Base-by-base conservation (phyloP, 805 yeast species). In the Yamadazyma phyllophila region DNA sequence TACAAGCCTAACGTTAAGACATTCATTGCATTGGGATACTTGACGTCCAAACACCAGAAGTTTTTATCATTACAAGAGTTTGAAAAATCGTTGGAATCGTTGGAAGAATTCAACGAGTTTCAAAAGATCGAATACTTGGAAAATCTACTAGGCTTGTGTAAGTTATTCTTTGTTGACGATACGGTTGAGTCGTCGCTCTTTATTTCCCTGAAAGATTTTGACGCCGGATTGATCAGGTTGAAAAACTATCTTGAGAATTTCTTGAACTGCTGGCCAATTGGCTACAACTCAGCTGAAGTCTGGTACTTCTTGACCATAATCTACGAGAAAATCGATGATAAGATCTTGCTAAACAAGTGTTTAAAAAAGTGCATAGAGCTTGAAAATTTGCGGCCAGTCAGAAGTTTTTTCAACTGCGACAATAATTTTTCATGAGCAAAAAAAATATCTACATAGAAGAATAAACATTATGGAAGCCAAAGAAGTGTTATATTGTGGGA, bases 261-360 rank as follows among this genome's bases (percentile, higher is more conserved):
- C 45, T 52, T 71, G 10, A 57, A 62, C 30, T 58, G 67, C 43
- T 66, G 74, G 67, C 77, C 75, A 29, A 57, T 54, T 41, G 76
- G 73, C 7, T 54, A 55, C 52, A 74, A 71, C 50, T 57, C 57
- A 39, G 51, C 73, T 2, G 96, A 88, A 60, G 72, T 84, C 10
- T 85, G 91, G 85, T 83, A 80, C 77, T 76, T 76, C 45, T 67
- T 87, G 46, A 78, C 88, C 1, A 63, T 73, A 51, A 74, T 86
- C 16, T 85, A 85, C 59, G 90, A 83, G 50, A 67, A 58, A 20
- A 65, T 77, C 40, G 81, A 77, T 37, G 86, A 83, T 48, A 73
- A 73, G 48, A 49, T 62, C 9, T 63, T 69, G 15, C 26, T 71
- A 78, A 49, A 75, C 26, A 57, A 68, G 20, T 69, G 83, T 7